A percentile compares a stretch with the other conserved stretches of the same genome.
These are phyloP conservation scores for Penicillium turbatum DNA, from an alignment of 495 filamentous ascomycete genomes.

Conservation along the genomic window DNA sequence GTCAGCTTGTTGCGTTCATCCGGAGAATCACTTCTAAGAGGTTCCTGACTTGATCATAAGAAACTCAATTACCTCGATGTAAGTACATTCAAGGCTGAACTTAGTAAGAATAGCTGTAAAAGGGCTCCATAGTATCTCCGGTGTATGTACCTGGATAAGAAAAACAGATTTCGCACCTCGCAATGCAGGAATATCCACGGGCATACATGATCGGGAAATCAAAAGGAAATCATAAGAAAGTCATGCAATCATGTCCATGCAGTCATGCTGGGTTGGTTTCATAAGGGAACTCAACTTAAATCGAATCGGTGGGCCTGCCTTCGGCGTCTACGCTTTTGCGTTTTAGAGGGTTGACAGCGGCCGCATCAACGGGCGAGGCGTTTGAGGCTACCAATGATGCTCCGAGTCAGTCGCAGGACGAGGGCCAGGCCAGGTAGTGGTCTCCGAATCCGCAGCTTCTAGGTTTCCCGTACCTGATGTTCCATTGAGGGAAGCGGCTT, in stretches of 20 bases:
- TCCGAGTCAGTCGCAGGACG: conserved; percentile 1
- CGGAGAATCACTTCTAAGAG: not conserved
- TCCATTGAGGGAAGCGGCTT: conserved; percentile 17
- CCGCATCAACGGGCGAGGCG: not conserved
- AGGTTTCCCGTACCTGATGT: conserved; percentile 29
- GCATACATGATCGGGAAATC: conserved; percentile 8
- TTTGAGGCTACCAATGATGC: conserved; percentile 25
- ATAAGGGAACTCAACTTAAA: not conserved
- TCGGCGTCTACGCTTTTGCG: conserved; percentile 30
- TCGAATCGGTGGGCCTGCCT: not conserved
- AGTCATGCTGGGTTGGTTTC: not conserved
- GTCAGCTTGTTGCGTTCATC: conserved; percentile 1
- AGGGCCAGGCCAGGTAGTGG: not conserved
- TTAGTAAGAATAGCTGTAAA: not conserved
- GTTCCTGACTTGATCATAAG: too few species aligned
- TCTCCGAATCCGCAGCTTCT: conserved; percentile 5
- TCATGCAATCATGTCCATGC: conserved; percentile 6
- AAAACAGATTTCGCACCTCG: conserved; percentile 7
- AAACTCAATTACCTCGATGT: not conserved
- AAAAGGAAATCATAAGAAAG: not conserved
- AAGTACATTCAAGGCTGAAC: not conserved
- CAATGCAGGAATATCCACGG: conserved; percentile 18
- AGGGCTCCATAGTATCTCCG: conserved; percentile 21
- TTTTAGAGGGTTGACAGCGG: conserved; percentile 29
- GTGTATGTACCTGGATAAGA: conserved; percentile 17